Base-by-base conservation (phyloP, 2,329 filamentous ascomycete species). In the Diaporthe humulicola region DNA sequence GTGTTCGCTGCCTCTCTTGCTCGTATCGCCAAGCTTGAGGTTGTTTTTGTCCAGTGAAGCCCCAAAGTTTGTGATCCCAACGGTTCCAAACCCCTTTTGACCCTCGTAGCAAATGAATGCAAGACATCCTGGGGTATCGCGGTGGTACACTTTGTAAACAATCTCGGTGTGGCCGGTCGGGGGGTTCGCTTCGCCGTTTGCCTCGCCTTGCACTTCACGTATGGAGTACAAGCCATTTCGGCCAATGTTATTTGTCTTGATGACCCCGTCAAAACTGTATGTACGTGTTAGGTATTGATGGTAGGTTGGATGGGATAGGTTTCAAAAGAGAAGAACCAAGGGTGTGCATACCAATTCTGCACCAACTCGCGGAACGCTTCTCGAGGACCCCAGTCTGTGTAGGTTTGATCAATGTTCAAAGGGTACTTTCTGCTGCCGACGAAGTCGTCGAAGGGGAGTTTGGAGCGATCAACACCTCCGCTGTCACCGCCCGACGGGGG, bases 361-460 rank as follows among this genome's bases (percentile, higher is more conserved):
- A 38, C 19, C 8, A 52, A 38, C 45, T 67, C 64, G 45, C 64
- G 64, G 38, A 67, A 67, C 30, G 61, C 61, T 67, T n/a, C 61
- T 3, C 8, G 19, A 33, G 22, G 15, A 12, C 3, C 9, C 61
- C 61, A 67, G 1, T 19, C 9, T 14, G 61, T 52, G 45, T 67
- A 67, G 14, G 9, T 38, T 3, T 22, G 30, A 25, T 25, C 12
- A 5, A 67, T 28, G 12, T 14, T n/a, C 36, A n/a, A 38, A 6
- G 5, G 9, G 9, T 12, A 38, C 15, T 15, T 38, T 33, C 5
- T 38, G 19, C 3, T 38, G 7, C n/a, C 2, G 12, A 15, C 6
- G 10, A 36, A n/a, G 33, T 38, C 9, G 22, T 2, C 9, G 10
- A 12, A n/a, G 10, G 33, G 25, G n/a, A n/a, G n/a, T n/a, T n/a